phyloP scores from a whole-genome alignment of 371 early-diverging fungal species.

The Basidiobolus heterosporus region DNA sequence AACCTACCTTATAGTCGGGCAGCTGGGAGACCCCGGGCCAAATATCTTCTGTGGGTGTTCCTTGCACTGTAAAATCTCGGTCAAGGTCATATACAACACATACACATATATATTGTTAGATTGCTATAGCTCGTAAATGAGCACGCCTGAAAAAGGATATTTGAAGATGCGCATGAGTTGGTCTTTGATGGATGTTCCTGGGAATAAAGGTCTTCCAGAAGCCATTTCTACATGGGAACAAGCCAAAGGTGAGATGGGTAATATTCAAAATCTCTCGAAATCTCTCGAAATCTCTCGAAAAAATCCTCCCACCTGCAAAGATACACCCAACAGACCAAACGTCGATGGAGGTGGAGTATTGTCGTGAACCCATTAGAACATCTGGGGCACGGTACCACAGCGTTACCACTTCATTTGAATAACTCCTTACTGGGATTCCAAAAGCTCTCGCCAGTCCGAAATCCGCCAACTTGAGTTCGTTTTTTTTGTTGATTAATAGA shows the following conservation, averaged over 20 bases:
- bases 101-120: neutral
- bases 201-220: conserved; percentile 87
- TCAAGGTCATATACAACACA: conserved; percentile 6
- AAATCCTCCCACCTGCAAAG: conserved; percentile 46
- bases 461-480: conserved; percentile 89
- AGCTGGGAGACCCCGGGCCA: conserved; percentile 89
- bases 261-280: neutral
- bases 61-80: conserved; percentile 34
- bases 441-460: conserved; percentile 95
- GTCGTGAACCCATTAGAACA: conserved; percentile 93
- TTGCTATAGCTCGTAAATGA: neutral
- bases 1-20: conserved; percentile 63
- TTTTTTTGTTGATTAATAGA: conserved; percentile 59
- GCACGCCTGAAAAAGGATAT: conserved; percentile 18
- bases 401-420: conserved; percentile 92
- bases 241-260: neutral
- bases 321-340: conserved; percentile 99
- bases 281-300: neutral
- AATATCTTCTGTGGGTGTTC: conserved; percentile 71
- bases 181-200: conserved; percentile 79
- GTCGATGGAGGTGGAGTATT: conserved; percentile 96
- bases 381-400: conserved; percentile 97
- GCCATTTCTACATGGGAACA: conserved; percentile 45
- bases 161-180: conserved; percentile 81
- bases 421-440: conserved; percentile 91